Evolutionary conservation across 2,329 filamentous ascomycete species (phyloP).

Genomic region (Pochonia chlamydosporia): DNA sequence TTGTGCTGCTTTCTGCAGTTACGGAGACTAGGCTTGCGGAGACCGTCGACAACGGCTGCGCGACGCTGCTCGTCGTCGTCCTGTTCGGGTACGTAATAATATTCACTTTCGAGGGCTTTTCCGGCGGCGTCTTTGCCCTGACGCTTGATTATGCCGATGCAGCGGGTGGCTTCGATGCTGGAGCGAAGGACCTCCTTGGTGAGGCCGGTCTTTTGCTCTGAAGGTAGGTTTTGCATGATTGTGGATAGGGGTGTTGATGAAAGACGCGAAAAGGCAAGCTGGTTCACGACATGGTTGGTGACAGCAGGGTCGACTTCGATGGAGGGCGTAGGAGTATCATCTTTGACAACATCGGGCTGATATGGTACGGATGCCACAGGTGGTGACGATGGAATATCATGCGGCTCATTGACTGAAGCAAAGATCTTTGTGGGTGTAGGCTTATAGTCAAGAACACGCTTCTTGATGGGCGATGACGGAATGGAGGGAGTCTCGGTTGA

Average conservation of each 20-base stretch:
- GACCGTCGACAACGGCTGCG: conserved; percentile 76
- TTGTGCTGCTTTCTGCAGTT: conserved; percentile 95
- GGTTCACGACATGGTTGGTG: conserved; percentile 86
- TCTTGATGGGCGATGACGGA: conserved; percentile 17
- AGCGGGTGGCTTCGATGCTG: conserved; percentile 68
- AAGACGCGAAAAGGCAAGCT: conserved; percentile 88
- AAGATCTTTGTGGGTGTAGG: conserved; percentile 2
- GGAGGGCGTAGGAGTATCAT: conserved; percentile 14
- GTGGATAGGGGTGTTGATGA: conserved; percentile 87
- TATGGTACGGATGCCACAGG: conserved; percentile 15
- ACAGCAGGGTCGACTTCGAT: conserved; percentile 39
- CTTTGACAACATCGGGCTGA: conserved; percentile 14
- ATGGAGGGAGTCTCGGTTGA: conserved; percentile 14
- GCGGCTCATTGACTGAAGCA: neutral
- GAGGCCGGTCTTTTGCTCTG: conserved; percentile 53
- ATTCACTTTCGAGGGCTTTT: conserved; percentile 89
- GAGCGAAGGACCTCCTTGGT: conserved; percentile 59
- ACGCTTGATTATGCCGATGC: conserved; percentile 81
- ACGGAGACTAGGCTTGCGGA: conserved; percentile 83
- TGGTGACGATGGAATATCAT: conserved; percentile 17
- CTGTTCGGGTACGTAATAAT: conserved; percentile 88
- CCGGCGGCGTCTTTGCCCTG: conserved; percentile 95
- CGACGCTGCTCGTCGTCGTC: conserved; percentile 75
- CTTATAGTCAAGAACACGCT: conserved; percentile 2
- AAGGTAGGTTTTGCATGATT: conserved; percentile 80